Evolutionary conservation across 768 basidiomycete genomes (phyloP).

Genomic region (Kwoniella dejecticola): DNA sequence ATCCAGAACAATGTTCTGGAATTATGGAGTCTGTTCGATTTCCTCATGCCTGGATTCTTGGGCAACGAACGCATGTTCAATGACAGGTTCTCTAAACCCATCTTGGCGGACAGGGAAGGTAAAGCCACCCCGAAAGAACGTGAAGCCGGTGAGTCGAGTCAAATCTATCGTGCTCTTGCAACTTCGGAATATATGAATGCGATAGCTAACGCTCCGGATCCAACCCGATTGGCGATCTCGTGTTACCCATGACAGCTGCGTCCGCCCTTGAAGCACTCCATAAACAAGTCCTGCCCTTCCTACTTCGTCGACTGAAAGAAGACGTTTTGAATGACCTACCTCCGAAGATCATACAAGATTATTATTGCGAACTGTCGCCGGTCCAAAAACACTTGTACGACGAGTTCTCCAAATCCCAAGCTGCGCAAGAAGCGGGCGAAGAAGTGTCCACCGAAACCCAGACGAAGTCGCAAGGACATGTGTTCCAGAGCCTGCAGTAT

Average conservation of each 20-base stretch:
- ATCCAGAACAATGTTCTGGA: slow-evolving; percentile 99
- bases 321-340: slow-evolving; percentile 94
- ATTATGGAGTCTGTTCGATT: slow-evolving; percentile 98
- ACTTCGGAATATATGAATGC: too few species aligned
- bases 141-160: slow-evolving; percentile 76
- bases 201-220: too few species aligned
- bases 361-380: slow-evolving; percentile 95
- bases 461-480: slow-evolving; percentile 66
- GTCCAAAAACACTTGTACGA: slow-evolving; percentile 93
- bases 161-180: background rate
- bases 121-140: slow-evolving; percentile 79
- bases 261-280: slow-evolving; percentile 92
- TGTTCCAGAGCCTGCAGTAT: slow-evolving; percentile 97
- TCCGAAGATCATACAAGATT: slow-evolving; percentile 99
- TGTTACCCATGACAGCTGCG: too few species aligned
- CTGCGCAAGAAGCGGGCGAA: slow-evolving; percentile 66
- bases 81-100: slow-evolving; percentile 93
- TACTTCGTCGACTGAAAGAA: slow-evolving; percentile 93
- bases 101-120: slow-evolving; percentile 89
- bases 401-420: slow-evolving; percentile 81
- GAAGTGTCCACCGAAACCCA: slow-evolving; percentile 61
- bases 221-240: too few species aligned
- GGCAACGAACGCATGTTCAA: slow-evolving; percentile 95
- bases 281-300: slow-evolving; percentile 98
- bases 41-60: slow-evolving; percentile 98